Conservation (phyloP, 148 eudicot genomes). For the Suaeda aralocaspica region DNA sequence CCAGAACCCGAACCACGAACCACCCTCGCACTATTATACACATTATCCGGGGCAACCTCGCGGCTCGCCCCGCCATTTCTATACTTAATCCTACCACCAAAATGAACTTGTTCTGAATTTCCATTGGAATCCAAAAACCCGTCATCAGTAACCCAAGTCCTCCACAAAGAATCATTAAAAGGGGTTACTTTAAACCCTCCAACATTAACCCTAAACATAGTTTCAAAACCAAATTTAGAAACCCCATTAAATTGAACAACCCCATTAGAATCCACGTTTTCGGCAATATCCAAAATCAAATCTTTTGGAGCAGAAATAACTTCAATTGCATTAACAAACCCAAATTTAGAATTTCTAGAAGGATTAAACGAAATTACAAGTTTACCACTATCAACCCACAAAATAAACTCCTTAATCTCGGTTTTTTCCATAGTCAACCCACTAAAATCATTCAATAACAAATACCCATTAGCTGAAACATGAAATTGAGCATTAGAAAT, state of each 20-base stretch:
- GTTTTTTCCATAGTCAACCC: constrained; percentile 13
- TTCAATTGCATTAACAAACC: constrained; percentile 75
- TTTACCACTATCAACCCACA: constrained; percentile 53
- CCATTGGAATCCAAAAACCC: constrained; percentile 42
- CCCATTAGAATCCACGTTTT: constrained; percentile 36
- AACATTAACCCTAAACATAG: constrained; percentile 64
- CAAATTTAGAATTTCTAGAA: constrained; percentile 39
- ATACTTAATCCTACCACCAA: constrained; percentile 68
- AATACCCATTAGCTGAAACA: constrained; percentile 56
- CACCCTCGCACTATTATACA: constrained; percentile 68
- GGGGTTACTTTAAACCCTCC: constrained; percentile 94
- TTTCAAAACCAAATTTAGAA: constrained; percentile 53
- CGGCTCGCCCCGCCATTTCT: constrained; percentile 71
- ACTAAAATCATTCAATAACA: constrained; percentile 51
- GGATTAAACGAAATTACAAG: constrained; percentile 59
- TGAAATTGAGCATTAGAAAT: constrained; percentile 47
- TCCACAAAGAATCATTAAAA: constrained; percentile 91
- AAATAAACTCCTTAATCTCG: constrained; percentile 56
- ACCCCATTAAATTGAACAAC: constrained; percentile 45
- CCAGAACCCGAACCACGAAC: constrained; percentile 33
- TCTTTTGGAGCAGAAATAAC: constrained; percentile 87
- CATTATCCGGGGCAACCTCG: constrained; percentile 85
- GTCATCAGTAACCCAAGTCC: constrained; percentile 85
- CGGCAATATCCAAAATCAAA: constrained; percentile 57
- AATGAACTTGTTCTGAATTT: constrained; percentile 40